Percentiles rank a stretch among this genome's conserved stretches.
These are phyloP conservation scores for Aspergillus pseudotamarii DNA, from an alignment of 2,329 filamentous ascomycete genomes.

Conservation along the genomic window DNA sequence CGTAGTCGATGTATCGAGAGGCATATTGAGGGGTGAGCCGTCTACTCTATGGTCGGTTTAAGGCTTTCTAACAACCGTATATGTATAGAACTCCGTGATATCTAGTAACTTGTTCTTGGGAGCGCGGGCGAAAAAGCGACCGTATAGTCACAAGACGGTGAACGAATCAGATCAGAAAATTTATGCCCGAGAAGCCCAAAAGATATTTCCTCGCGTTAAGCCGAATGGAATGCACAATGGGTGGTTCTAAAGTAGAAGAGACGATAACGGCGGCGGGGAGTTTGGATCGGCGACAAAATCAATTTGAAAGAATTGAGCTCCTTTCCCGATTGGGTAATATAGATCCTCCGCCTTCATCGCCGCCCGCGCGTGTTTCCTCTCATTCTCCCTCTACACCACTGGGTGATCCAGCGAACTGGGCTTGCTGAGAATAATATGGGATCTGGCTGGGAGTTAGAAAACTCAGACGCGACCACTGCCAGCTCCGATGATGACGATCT, in stretches of 20 bases:
- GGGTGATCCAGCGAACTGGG: neutral
- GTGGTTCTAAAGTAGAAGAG: neutral
- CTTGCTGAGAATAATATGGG: conserved; percentile 27
- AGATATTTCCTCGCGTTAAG: neutral
- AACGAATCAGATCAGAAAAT: neutral
- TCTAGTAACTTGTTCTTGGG: neutral
- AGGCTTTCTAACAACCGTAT: neutral
- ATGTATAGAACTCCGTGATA: neutral
- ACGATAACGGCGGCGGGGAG: neutral
- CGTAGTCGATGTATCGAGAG: conserved; percentile 88
- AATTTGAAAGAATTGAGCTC: conserved; percentile 9
- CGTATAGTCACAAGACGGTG: neutral
- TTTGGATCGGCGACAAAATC: conserved; percentile 10
- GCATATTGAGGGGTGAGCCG: conserved; percentile 61
- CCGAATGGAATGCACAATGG: neutral
- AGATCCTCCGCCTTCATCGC: conserved; percentile 21
- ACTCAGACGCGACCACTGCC: conserved; percentile 30
- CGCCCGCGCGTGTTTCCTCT: neutral
- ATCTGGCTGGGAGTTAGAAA: conserved; percentile 26
- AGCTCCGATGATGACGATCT: conserved; percentile 47
- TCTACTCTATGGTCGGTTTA: neutral
- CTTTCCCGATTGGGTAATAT: conserved; percentile 9
- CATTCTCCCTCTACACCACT: conserved; percentile 1
- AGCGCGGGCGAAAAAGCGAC: neutral
- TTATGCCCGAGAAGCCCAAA: neutral